A percentile compares a stretch with the other conserved stretches of the same genome.
Conservation (phyloP, 345 rosid genomes). For the Murraya paniculata region DNA sequence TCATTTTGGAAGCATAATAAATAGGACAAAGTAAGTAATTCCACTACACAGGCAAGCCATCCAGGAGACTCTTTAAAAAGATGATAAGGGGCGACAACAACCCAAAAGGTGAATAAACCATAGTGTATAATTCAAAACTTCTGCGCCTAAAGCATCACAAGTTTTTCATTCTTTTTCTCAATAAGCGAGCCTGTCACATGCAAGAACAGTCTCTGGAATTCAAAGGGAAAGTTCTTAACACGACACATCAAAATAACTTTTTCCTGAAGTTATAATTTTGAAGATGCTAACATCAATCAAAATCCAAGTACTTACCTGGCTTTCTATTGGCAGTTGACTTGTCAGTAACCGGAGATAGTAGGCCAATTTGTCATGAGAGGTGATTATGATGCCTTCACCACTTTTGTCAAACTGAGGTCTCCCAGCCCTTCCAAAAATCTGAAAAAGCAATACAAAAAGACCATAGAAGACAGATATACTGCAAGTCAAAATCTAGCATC, state of each 20-base stretch:
- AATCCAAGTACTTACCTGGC: constrained; percentile 62
- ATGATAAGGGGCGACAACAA: neutral
- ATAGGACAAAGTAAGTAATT: neutral
- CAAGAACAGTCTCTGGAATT: neutral
- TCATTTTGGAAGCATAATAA: neutral
- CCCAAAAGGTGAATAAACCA: neutral
- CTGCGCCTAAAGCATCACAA: neutral
- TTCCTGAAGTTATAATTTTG: neutral
- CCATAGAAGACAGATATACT: neutral
- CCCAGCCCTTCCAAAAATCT: constrained; percentile 99
- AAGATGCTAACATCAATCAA: constrained; percentile 14
- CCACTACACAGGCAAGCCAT: neutral
- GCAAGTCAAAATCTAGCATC: neutral
- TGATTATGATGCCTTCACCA: constrained; percentile 97
- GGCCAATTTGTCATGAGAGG: constrained; percentile 91
- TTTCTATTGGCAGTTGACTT: constrained; percentile 96
- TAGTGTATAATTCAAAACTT: neutral
- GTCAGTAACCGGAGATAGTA: constrained; percentile 89
- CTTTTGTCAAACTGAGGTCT: constrained; percentile 99
- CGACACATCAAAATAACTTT: neutral
- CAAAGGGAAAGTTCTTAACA: neutral
- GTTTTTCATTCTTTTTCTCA: neutral
- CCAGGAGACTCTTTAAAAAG: neutral
- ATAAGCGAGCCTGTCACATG: neutral
- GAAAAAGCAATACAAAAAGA: constrained; percentile 19